These are phyloP conservation scores for Penicillium capsulatum DNA, from an alignment of 2,329 filamentous ascomycete species.

Conservation along the genomic window DNA sequence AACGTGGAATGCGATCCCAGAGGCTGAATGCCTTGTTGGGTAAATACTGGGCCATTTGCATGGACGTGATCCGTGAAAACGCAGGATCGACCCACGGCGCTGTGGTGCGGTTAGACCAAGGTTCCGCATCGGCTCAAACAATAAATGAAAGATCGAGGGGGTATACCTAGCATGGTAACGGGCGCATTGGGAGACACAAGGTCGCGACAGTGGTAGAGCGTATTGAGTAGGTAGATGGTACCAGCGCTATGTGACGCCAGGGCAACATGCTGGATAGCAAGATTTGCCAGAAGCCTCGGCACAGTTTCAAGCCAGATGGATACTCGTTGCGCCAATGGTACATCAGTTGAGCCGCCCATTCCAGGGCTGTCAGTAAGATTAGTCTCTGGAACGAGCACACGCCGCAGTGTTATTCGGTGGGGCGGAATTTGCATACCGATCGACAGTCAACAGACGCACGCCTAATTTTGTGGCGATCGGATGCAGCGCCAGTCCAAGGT, in stretches of 20 bases:
- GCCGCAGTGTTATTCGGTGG: too few species aligned
- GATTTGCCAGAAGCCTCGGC: conserved; percentile 35
- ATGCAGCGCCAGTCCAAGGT: conserved; percentile 20
- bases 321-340: conserved; percentile 36
- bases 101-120: conserved; percentile 27
- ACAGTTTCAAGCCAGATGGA: conserved; percentile 42
- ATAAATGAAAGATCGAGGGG: background rate
- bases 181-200: conserved; percentile 3
- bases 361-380: too few species aligned
- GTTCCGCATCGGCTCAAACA: too few species aligned
- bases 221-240: conserved; percentile 44
- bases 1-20: conserved; percentile 29
- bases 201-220: conserved; percentile 19
- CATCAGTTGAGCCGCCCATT: conserved; percentile 41
- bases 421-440: too few species aligned
- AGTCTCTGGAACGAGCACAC: too few species aligned
- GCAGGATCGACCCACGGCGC: conserved; percentile 44
- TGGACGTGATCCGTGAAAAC: conserved; percentile 30
- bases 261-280: conserved; percentile 32
- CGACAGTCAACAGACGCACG: conserved; percentile 25
- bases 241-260: conserved; percentile 42
- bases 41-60: conserved; percentile 26
- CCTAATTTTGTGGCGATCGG: conserved; percentile 20
- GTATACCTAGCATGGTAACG: conserved; percentile 15
- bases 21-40: conserved; percentile 22